Evolutionary conservation across 2,329 filamentous ascomycete species (phyloP).

Genomic region (Aspergillus sp.): DNA sequence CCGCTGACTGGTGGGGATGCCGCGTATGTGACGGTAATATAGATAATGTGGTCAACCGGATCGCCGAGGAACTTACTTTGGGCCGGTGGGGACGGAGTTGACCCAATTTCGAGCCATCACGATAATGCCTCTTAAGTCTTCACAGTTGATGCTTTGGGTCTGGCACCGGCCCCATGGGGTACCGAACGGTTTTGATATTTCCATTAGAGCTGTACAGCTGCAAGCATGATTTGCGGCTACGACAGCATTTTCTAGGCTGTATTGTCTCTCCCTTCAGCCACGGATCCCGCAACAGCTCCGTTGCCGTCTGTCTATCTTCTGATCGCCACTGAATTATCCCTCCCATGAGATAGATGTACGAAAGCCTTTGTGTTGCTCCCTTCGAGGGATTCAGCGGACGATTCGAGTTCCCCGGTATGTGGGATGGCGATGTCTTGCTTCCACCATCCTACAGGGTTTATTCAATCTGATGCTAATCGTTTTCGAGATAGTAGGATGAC

Average conservation of each 20-base stretch:
- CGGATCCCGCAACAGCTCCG: constrained; percentile 21
- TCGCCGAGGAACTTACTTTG: background rate
- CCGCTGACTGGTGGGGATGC: background rate
- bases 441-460: background rate
- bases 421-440: constrained; percentile 24
- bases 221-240: too few relatives aligned
- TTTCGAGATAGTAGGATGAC: background rate
- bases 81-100: background rate
- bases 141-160: background rate
- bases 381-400: constrained; percentile 16
- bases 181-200: background rate
- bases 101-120: too few relatives aligned
- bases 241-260: background rate
- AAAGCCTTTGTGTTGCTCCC: constrained; percentile 21
- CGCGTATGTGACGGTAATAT: background rate
- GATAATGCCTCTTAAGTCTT: background rate
- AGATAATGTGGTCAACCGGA: background rate
- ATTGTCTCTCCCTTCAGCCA: constrained; percentile 17
- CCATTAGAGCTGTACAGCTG: too few relatives aligned
- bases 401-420: constrained; percentile 15
- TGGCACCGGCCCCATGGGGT: background rate
- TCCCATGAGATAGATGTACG: constrained; percentile 19
- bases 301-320: constrained; percentile 22
- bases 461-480: too few relatives aligned
- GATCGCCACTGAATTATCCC: constrained; percentile 24